These are phyloP conservation scores for Avena sativa DNA, from an alignment of 176 grass and related monocot genomes.

Conservation along the genomic window DNA sequence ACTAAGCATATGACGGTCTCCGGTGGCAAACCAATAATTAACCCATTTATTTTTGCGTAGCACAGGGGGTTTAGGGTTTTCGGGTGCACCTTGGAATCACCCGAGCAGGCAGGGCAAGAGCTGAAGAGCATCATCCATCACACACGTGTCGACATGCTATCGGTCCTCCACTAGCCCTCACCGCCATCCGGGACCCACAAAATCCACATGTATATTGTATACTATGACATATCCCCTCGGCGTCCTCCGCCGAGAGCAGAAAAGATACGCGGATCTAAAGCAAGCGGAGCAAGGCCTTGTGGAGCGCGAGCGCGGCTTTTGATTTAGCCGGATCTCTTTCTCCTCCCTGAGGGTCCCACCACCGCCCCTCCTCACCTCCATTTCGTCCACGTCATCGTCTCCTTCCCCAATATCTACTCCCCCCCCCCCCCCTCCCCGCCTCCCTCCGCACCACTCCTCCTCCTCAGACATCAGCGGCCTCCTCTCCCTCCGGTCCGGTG, in stretches of 20 bases:
- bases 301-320: conserved; percentile 1
- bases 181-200: background rate
- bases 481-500: background rate
- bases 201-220: background rate
- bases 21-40: no score
- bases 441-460: background rate
- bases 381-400: conserved; percentile 6
- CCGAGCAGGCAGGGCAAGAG: background rate
- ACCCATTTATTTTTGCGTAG: no score
- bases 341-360: background rate
- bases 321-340: background rate
- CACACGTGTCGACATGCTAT: background rate
- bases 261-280: conserved; percentile 7
- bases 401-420: background rate
- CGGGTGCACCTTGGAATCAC: background rate
- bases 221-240: background rate
- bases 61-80: background rate
- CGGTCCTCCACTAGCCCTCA: background rate
- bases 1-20: no score
- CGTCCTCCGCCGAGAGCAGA: background rate
- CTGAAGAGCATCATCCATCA: background rate
- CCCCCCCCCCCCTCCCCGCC: background rate
- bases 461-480: background rate
- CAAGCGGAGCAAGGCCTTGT: background rate
- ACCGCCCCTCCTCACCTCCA: background rate